A percentile compares a stretch with the other conserved stretches of the same genome.
phyloP scores from a whole-genome alignment of 1,284 basidiomycete genomes.

The Ustilago esculenta region DNA sequence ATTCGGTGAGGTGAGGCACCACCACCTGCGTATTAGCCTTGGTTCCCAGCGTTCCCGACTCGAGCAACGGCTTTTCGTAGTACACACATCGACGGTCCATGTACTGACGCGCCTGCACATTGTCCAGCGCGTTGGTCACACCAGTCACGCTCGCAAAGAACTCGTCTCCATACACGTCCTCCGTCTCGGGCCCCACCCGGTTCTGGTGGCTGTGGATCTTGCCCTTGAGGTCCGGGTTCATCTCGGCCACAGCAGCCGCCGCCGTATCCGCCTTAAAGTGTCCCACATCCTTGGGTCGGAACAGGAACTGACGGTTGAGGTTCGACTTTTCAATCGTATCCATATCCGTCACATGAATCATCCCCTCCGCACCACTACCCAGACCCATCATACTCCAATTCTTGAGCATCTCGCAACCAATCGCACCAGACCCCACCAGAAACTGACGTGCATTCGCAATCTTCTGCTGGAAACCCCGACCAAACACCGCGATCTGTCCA shows the following conservation, averaged over 20 bases:
- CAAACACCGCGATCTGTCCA: constrained; percentile 94
- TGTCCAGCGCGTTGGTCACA: constrained; percentile 99
- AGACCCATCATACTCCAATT: constrained; percentile 99
- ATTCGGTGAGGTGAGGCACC: constrained; percentile 93
- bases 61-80: constrained; percentile 94
- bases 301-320: constrained; percentile 97
- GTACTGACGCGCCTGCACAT: constrained; percentile 93
- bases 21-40: constrained; percentile 99
- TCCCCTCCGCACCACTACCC: constrained; percentile 80
- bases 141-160: constrained; percentile 88
- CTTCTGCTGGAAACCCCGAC: constrained; percentile 90
- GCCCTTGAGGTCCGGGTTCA: constrained; percentile 92
- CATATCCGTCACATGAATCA: constrained; percentile 93
- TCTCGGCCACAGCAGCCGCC: constrained; percentile 87
- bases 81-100: constrained; percentile 99
- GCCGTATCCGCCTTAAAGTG: constrained; percentile 98
- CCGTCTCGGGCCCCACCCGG: constrained; percentile 87
- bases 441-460: constrained; percentile 91
- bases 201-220: constrained; percentile 92
- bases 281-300: constrained; percentile 94
- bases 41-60: constrained; percentile 97
- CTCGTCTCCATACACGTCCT: constrained; percentile 89
- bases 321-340: constrained; percentile 99
- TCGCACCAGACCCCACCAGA: constrained; percentile 96
- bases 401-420: constrained; percentile 99